Base-by-base conservation (phyloP, 1,284 basidiomycete species). In the Pholiota adiposa region DNA sequence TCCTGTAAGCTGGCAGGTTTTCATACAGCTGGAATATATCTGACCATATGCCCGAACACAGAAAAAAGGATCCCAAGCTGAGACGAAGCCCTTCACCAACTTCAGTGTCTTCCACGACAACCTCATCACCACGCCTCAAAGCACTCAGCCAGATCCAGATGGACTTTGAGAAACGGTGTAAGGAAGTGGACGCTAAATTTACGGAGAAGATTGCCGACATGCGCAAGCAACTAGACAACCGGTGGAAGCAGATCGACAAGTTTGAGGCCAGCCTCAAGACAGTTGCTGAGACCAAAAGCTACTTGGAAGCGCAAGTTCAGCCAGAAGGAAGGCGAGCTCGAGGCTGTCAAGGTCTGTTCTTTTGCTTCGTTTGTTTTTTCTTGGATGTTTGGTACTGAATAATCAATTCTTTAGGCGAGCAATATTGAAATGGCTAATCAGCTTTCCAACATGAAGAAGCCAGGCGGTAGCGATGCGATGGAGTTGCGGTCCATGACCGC, bases 101-200 rank as follows among this genome's bases (percentile, higher is more conserved):
- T 98, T 98, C 71, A 79, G 83, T 63, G 89, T 96, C 59, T 98
- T 99, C 83, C 94, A 96, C 67, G 95, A 98, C 74, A 94, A 94
- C 65, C 84, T 99, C n/a, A 88, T 97, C 68, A 86, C 88, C n/a
- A 0, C 86, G 96, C 6, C 80, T 99, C 51, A 93, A 94, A 67
- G 81, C 87, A 0, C 85, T 98, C 59, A 90, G 87, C 50, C 87
- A 93, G 62, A 90, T 97, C 36, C 89, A 96, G 71, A 71, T 84
- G 25, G 88, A 94, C 68, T 97, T 98, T 72, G 94, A 98, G 69
- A 92, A 88, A 70, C 87, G 92, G 19, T 83, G 85, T 61, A 95
- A 94, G 72, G 92, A 95, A 25, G 83, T 88, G 0, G 96, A 98
- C 72, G 74, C 75, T 5, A 81, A 82, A 54, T 92, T 90, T 65